Evolutionary conservation across 805 yeast genomes (phyloP).

Genomic region (Wickerhamia fluorescens): DNA sequence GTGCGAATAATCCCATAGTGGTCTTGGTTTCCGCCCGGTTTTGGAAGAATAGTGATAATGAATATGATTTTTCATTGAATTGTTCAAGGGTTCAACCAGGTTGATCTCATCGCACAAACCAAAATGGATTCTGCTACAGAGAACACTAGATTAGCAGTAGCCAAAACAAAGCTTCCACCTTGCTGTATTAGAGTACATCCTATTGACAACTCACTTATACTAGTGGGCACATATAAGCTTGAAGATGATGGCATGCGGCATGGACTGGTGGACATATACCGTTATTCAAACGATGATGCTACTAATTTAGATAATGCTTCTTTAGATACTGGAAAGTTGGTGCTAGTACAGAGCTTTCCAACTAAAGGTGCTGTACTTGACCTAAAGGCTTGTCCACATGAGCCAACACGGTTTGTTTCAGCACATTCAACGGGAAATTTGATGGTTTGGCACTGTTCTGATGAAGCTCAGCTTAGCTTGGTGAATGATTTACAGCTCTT

Average conservation of each 20-base stretch:
- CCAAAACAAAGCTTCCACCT: constrained; percentile 63
- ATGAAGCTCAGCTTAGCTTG: constrained; percentile 11
- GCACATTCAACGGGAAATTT: constrained; percentile 82
- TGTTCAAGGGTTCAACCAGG: too few species aligned
- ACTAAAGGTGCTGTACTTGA: constrained; percentile 71
- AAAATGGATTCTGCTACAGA: neutral
- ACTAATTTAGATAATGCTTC: too few species aligned
- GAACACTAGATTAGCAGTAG: constrained; percentile 14
- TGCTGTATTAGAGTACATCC: constrained; percentile 69
- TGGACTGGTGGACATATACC: constrained; percentile 51
- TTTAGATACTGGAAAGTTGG: constrained; percentile 2
- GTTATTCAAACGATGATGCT: constrained; percentile 16
- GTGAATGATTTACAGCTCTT: constrained; percentile 33
- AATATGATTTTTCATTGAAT: too few species aligned
- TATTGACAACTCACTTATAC: constrained; percentile 35
- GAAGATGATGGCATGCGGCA: constrained; percentile 52
- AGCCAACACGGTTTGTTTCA: constrained; percentile 41
- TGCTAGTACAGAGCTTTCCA: constrained; percentile 16
- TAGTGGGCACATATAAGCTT: constrained; percentile 78
- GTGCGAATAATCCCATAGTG: constrained; percentile 25
- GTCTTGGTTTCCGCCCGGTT: too few species aligned
- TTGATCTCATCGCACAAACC: neutral
- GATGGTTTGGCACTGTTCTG: constrained; percentile 47
- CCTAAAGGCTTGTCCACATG: constrained; percentile 56
- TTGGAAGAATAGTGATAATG: too few species aligned